Base-by-base conservation (phyloP, 495 filamentous ascomycete genomes). In the Aspergillus coremiiformis region DNA sequence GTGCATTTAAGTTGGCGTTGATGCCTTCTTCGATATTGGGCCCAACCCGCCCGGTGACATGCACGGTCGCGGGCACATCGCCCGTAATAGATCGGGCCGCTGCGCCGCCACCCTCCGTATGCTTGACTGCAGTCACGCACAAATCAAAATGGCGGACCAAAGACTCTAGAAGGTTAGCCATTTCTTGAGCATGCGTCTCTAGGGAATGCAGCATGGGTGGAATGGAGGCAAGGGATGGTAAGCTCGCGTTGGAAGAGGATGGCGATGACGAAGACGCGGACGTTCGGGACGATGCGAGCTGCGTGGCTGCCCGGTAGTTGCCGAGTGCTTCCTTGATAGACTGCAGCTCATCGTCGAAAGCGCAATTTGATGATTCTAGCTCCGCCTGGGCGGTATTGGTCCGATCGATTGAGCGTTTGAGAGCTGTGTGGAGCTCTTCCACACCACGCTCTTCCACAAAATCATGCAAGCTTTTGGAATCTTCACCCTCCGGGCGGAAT, bases 61-160 rank as follows among this genome's bases (percentile, higher is more conserved):
- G 77, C 5, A 87, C 78, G 7, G 77, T 80, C 1, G 77, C 73
- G 26, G 81, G 81, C 56, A 80, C 77, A 54, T 85, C 78, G 3
- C 77, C 78, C 11, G 76, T 74, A 48, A 84, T 79, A 9, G 71
- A 73, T 29, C 81, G 76, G 33, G 79, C 75, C 5, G 89, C 89
- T 15, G 85, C 84, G 19, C 79, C 82, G 11, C 90, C 90, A 21
- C 91, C 93, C 72, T 97, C 91, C 1, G 92, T 96, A 53, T 92
- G 86, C 56, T 89, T 87, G 24, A 97, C 84, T 0, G 94, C 94
- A 3, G 83, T 90, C 19, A 93, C 89, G 61, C 93, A 98, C 49
- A 94, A 82, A 67, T 98, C 93, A 59, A 95, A 97, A 68, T 98
- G 94, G 12, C 76, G 75, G n/a, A 89, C 90, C 19, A 98, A 75